Evolutionary conservation across 495 filamentous ascomycete species (phyloP), one percentile per base, ranked within the genome.

Genomic region (Corynascus novoguineensis): DNA sequence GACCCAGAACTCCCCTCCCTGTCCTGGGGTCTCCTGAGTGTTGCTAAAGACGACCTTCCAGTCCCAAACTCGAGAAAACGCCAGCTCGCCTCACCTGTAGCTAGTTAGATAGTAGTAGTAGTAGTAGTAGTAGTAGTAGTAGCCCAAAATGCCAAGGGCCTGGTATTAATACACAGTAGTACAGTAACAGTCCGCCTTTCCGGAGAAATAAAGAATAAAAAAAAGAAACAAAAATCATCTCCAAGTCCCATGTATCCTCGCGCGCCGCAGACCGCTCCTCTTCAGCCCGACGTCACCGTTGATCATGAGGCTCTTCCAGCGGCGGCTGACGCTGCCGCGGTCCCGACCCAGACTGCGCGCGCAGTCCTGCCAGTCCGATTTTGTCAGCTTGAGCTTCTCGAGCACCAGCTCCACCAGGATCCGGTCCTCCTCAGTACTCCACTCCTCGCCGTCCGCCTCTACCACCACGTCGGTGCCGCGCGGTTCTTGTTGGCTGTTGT

Each of bases 341-440:
- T 87, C 83, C 65, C 83, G 86, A 21, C 82, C 81, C 54, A 91
- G 75, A 60, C 74, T 81, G 42, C 80, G 75, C 53, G 87, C 87
- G 71, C 87, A 91, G 55, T 90, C 87, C 45, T 89, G 84, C 88
- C 86, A 90, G 55, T 91, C 86, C 51, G 75, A 79, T 68, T 83
- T 84, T 40, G 81, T 82, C 24, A 91, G 81, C 58, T 81, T 81
- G 48, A 90, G 79, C 65, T 89, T 91, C 64, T 86, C 83, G 3
- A 91, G 75, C 31, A 91, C 86, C 27, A 89, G 72, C 64, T 88
- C 82, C 24, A 91, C 81, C 5, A 92, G 75, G 22, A 83, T 78
- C 50, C 84, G 74, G 68, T 91, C 87, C 60, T 90, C 85, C 47
- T 85, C 82, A 5, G 77, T 73, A 37, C 81, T 79, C 87, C 86